Evolutionary conservation across 192 early-diverging fungal species (phyloP).

Genomic region (Rhizophagus sp.): DNA sequence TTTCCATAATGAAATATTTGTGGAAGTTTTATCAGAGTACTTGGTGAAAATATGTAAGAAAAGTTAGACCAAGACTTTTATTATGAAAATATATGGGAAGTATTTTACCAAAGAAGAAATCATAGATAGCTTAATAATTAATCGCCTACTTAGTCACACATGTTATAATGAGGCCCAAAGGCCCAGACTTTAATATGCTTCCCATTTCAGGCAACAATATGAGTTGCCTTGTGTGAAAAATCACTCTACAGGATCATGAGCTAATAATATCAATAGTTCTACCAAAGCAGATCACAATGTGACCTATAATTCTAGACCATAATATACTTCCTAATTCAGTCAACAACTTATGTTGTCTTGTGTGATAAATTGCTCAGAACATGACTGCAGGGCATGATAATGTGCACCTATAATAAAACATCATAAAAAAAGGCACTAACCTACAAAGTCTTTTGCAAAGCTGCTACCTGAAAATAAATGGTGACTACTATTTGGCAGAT

Average conservation of each 20-base stretch:
- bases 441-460: constrained; percentile 18
- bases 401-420: background rate
- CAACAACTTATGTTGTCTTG: constrained; percentile 3
- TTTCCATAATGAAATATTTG: background rate
- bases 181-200: constrained; percentile 16
- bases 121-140: no score
- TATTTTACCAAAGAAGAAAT: no score
- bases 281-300: constrained; percentile 9
- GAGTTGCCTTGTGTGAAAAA: background rate
- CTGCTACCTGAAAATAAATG: background rate
- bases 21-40: background rate
- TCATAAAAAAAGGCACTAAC: constrained; percentile 1
- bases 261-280: constrained; percentile 8
- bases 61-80: background rate
- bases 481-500: background rate
- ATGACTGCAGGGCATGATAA: constrained; percentile 26
- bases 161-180: background rate
- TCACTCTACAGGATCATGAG: constrained; percentile 14
- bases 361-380: constrained; percentile 18
- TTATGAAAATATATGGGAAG: no score
- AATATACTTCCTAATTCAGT: constrained; percentile 15
- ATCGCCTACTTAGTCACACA: background rate
- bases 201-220: background rate
- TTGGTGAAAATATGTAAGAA: background rate
- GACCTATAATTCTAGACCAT: constrained; percentile 3